Evolutionary conservation across 352 stramenopile genomes (phyloP).

Genomic region (Phytophthora europaea): DNA sequence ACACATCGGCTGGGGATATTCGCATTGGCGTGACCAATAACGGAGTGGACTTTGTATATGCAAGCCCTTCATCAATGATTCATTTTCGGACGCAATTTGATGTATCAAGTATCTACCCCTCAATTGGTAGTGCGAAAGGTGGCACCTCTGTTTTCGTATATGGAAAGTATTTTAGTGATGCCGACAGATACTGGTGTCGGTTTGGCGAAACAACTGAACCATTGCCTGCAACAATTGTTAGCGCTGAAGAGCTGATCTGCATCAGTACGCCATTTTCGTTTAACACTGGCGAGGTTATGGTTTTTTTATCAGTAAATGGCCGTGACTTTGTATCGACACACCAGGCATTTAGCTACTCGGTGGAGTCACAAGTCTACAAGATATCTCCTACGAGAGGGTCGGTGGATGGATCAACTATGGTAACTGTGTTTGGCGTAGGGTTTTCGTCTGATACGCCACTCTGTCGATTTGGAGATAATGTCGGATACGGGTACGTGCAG

Average conservation of each 20-base stretch:
- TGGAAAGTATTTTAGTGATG: slow-evolving; percentile 60
- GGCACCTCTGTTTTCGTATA: slow-evolving; percentile 66
- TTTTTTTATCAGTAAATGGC: slow-evolving; percentile 80
- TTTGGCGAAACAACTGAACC: slow-evolving; percentile 59
- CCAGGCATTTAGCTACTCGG: slow-evolving; percentile 64
- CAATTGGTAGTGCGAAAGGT: slow-evolving; percentile 48
- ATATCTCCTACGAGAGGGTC: slow-evolving; percentile 60
- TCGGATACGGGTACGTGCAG: slow-evolving; percentile 51
- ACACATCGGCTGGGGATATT: slow-evolving; percentile 33
- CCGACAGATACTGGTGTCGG: slow-evolving; percentile 60
- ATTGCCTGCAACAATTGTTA: slow-evolving; percentile 39
- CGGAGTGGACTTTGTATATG: slow-evolving; percentile 46
- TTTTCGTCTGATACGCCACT: slow-evolving; percentile 50
- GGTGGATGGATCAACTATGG: slow-evolving; percentile 60
- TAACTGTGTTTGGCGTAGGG: slow-evolving; percentile 58
- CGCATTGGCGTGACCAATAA: slow-evolving; percentile 65
- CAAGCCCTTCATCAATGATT: slow-evolving; percentile 17
- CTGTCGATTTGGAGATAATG: slow-evolving; percentile 57
- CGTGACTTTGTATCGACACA: slow-evolving; percentile 68
- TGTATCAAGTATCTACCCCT: slow-evolving; percentile 56
- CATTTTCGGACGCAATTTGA: slow-evolving; percentile 54
- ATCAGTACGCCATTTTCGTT: slow-evolving; percentile 44
- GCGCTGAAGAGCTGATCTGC: slow-evolving; percentile 46
- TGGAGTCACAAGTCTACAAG: slow-evolving; percentile 47
- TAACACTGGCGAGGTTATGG: slow-evolving; percentile 17